Evolutionary conservation across 179 eudicot genomes (phyloP).

Genomic region (Carnegiea gigantea): DNA sequence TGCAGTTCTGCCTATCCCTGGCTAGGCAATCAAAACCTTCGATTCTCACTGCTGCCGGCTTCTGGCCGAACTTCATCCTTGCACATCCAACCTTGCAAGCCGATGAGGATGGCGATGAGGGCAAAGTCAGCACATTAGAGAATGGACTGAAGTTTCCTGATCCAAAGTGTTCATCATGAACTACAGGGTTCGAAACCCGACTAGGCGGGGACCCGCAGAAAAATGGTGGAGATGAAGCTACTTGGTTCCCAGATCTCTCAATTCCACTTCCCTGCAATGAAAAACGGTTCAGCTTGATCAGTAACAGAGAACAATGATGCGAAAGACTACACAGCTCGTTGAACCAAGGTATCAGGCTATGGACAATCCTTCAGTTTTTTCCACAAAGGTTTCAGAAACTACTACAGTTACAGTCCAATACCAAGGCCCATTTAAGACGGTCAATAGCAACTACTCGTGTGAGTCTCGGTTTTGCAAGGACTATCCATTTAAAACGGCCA

Average conservation of each 20-base stretch:
- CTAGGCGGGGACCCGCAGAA: slow-evolving; percentile 67
- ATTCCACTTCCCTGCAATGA: slow-evolving; percentile 13
- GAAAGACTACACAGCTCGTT: background rate
- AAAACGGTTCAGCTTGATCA: background rate
- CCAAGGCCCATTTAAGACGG: no score
- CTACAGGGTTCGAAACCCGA: slow-evolving; percentile 60
- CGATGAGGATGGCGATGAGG: slow-evolving; percentile 27
- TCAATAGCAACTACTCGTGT: no score
- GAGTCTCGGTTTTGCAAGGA: no score
- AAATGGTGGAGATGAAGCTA: slow-evolving; percentile 64
- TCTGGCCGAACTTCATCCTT: slow-evolving; percentile 35
- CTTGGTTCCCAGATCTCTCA: slow-evolving; percentile 26
- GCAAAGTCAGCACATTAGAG: slow-evolving; percentile 23
- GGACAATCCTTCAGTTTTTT: background rate
- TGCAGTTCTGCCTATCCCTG: slow-evolving; percentile 38
- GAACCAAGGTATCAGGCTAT: background rate
- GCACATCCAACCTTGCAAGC: slow-evolving; percentile 45
- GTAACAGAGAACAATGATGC: background rate
- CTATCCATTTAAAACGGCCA: background rate
- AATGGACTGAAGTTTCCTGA: slow-evolving; percentile 28
- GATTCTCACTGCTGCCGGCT: slow-evolving; percentile 47
- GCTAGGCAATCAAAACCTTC: slow-evolving; percentile 60
- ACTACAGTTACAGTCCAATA: no score
- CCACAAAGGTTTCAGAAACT: no score
- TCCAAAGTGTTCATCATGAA: slow-evolving; percentile 56